Evolutionary conservation across 2,329 filamentous ascomycete genomes (phyloP).

Genomic region (Seiridium cupressi): DNA sequence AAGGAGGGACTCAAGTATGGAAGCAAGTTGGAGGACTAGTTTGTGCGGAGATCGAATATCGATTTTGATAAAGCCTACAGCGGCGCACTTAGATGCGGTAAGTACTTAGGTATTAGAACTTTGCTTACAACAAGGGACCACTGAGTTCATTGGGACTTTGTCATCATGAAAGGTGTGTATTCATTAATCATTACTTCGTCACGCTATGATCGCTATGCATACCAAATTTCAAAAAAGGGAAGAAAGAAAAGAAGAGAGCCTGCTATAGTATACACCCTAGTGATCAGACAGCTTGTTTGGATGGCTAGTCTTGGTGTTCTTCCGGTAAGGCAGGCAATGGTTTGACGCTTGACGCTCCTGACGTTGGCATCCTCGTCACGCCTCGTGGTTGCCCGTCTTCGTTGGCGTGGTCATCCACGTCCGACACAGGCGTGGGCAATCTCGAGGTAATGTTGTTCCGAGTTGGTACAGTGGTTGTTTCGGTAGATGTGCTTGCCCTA

Average conservation of each 20-base stretch:
- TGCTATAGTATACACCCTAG: not conserved
- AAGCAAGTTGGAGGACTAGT: too few species aligned
- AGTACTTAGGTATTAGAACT: too few species aligned
- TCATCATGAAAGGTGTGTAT: not conserved
- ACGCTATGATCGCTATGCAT: slow-evolving; percentile 7
- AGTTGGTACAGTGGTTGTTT: not conserved
- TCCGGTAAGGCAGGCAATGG: slow-evolving; percentile 40
- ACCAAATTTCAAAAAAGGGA: not conserved
- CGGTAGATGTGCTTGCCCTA: not conserved
- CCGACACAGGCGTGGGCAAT: not conserved
- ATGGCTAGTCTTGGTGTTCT: too few species aligned
- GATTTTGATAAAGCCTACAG: too few species aligned
- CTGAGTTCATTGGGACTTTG: too few species aligned
- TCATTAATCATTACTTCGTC: slow-evolving; percentile 10
- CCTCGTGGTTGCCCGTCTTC: not conserved
- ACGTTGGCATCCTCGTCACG: slow-evolving; percentile 15
- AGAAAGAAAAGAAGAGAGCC: not conserved
- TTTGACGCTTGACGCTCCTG: slow-evolving; percentile 31
- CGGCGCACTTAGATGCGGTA: too few species aligned
- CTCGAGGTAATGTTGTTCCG: not conserved
- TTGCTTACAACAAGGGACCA: too few species aligned
- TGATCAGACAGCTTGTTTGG: too few species aligned
- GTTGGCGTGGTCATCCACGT: not conserved
- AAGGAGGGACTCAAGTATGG: too few species aligned
- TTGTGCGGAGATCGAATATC: too few species aligned